Evolutionary conservation across 306 rosid genomes (phyloP), one percentile per base, ranked within the genome.

Genomic region (Hippophae gyantsensis): DNA sequence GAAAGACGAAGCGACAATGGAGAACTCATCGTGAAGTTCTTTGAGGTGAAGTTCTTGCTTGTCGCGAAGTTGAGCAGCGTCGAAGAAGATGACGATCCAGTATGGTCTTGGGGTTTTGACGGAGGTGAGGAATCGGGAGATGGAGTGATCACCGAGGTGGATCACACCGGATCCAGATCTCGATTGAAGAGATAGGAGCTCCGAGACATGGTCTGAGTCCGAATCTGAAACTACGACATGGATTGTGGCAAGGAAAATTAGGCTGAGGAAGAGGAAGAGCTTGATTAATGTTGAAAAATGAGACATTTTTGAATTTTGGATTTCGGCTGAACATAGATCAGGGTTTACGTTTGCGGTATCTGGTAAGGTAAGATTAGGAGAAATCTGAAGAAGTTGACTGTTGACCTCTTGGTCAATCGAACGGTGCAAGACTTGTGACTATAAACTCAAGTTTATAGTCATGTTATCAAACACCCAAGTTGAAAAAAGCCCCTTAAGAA

Each of bases 51-150:
- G 99, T 72, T 93, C 95, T 0, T 72, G 0, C 49, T 88, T 93
- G 58, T 88, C 99, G 62, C 82, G 99, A 68, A 88, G 97, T 48
- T 86, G 95, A 3, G 60, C 23, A 53, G 97, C 94, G 42, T 93
- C 99, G 81, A 93, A 93, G 85, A 88, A 88, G 73, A 93, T 11
- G 76, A 80, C 64, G 42, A 88, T 13, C 48, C 73, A 84, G 60
- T 88, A 93, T 1, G 99, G 86, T 18, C 99, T 62, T 0, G 94
- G 94, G 77, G 74, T 75, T 61, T 72, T 12, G 26, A 70, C 71
- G 65, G 84, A 57, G 62, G 86, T 56, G 3, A 88, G 43, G 71
- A 73, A 93, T 43, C 85, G 84, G n/a, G 95, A 54, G 50, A 93
- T 18, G 13, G 89, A 65, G 40, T 62, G 84, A 54, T 88, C 97